Evolutionary conservation across 805 yeast genomes (phyloP).

Genomic region (Ogataea kodamae): DNA sequence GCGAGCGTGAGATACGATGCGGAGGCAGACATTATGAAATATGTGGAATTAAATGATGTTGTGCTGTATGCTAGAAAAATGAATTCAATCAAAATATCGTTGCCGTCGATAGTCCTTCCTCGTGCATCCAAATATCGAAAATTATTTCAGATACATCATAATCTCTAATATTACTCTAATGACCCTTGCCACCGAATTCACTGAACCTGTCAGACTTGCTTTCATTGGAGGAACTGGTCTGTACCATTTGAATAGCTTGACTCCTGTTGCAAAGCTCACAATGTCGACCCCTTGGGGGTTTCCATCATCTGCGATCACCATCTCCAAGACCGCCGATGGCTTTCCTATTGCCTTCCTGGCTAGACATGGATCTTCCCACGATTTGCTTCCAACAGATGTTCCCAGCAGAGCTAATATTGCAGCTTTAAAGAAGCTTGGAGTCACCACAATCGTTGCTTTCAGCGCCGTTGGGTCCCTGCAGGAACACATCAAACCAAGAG

Average conservation of each 20-base stretch:
- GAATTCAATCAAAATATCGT: conserved; percentile 5
- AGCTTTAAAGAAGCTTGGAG: conserved; percentile 85
- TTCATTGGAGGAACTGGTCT: conserved; percentile 99
- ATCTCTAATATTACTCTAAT: conserved; percentile 4
- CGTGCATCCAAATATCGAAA: not conserved
- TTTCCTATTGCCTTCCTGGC: conserved; percentile 91
- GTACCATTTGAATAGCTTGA: conserved; percentile 75
- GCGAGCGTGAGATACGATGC: conserved; percentile 26
- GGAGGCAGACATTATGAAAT: conserved; percentile 10
- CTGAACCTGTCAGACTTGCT: conserved; percentile 73
- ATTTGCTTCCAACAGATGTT: conserved; percentile 84
- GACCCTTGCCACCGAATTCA: conserved; percentile 35
- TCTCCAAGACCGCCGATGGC: conserved; percentile 72
- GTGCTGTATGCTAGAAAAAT: conserved; percentile 12
- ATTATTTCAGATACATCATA: conserved; percentile 2
- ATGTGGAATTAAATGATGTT: conserved; percentile 8
- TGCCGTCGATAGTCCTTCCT: conserved; percentile 9
- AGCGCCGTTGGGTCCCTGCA: conserved; percentile 95
- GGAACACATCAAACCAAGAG: conserved; percentile 86
- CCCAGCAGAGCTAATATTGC: conserved; percentile 95
- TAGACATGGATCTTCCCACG: conserved; percentile 91
- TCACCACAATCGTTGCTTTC: conserved; percentile 84
- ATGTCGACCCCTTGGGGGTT: conserved; percentile 95
- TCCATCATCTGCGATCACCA: conserved; percentile 91
- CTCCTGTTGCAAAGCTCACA: conserved; percentile 80